Percentiles rank a stretch among this genome's conserved stretches.
These are phyloP conservation scores for Colletotrichum sp. DNA, from an alignment of 2,329 filamentous ascomycete species.

Conservation along the genomic window DNA sequence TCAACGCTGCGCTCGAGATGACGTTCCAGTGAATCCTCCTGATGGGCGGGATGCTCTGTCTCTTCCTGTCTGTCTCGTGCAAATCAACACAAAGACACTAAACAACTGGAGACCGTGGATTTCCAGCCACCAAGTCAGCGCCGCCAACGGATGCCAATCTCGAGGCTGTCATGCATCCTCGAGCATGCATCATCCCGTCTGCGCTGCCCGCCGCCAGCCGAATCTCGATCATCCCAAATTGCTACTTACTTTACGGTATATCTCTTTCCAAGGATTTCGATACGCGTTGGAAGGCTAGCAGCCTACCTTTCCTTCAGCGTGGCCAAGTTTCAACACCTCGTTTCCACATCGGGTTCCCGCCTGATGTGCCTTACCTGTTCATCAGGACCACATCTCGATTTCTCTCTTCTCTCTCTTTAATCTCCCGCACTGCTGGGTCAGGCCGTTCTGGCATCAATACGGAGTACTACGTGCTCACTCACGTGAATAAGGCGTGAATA, in stretches of 20 bases:
- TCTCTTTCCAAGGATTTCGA: not conserved
- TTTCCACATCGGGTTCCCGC: not conserved
- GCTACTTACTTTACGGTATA: not conserved
- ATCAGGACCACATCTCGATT: not conserved
- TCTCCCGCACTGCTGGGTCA: not conserved
- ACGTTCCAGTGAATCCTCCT: not conserved
- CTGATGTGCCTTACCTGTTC: not conserved
- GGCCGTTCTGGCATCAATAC: not conserved
- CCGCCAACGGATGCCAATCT: not conserved
- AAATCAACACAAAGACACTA: not conserved
- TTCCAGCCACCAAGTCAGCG: not conserved
- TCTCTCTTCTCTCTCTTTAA: not conserved
- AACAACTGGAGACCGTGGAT: not conserved
- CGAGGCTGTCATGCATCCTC: not conserved
- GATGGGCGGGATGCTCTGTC: not conserved
- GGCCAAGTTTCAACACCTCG: not conserved
- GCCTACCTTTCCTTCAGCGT: not conserved
- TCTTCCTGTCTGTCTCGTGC: not conserved
- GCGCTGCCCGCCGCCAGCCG: not conserved
- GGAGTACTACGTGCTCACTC: too few relatives aligned
- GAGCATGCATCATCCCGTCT: constrained; percentile 15
- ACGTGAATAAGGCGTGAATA: not conserved
- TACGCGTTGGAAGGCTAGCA: not conserved
- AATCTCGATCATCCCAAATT: not conserved
- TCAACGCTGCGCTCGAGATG: not conserved